Conservation (phyloP, 345 rosid species). For the Mallotus nudiflorus region DNA sequence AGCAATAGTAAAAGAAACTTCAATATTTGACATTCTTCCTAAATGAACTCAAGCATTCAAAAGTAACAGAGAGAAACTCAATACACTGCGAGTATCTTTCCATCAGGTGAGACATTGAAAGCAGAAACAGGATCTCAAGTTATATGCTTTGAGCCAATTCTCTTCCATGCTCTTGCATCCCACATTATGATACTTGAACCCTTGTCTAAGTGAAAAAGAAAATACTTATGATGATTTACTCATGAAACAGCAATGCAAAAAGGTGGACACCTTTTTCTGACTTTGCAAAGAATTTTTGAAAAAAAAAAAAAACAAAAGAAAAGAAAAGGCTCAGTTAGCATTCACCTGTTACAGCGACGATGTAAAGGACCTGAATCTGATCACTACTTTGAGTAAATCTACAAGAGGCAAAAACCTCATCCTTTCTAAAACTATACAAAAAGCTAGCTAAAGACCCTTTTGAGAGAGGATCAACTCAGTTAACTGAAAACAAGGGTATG, state of each 20-base stretch:
- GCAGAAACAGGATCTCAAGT: constrained; percentile 56
- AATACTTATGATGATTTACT: constrained; percentile 3
- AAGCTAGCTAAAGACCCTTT: constrained; percentile 20
- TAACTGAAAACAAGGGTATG: neutral
- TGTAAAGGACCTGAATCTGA: constrained; percentile 51
- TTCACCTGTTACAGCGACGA: constrained; percentile 79
- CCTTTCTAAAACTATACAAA: constrained; percentile 48
- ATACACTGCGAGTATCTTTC: constrained; percentile 79
- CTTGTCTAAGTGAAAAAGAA: constrained; percentile 40
- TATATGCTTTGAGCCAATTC: constrained; percentile 53
- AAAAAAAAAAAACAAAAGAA: neutral
- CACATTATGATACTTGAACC: constrained; percentile 73
- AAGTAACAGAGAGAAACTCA: constrained; percentile 7
- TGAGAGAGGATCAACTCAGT: constrained; percentile 5
- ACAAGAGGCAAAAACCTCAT: constrained; percentile 75
- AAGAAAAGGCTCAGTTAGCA: neutral
- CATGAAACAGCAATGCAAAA: neutral
- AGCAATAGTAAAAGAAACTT: constrained; percentile 10
- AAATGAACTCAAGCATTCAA: constrained; percentile 10
- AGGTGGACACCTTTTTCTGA: neutral
- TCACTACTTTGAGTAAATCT: constrained; percentile 61
- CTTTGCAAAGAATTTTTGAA: neutral
- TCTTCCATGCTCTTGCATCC: constrained; percentile 68
- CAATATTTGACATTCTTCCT: neutral
- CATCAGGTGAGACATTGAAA: constrained; percentile 79